A percentile compares a stretch with the other conserved stretches of the same genome.
Evolutionary conservation across 768 basidiomycete species (phyloP).

Genomic region (Phlebiopsis flavidoalba): DNA sequence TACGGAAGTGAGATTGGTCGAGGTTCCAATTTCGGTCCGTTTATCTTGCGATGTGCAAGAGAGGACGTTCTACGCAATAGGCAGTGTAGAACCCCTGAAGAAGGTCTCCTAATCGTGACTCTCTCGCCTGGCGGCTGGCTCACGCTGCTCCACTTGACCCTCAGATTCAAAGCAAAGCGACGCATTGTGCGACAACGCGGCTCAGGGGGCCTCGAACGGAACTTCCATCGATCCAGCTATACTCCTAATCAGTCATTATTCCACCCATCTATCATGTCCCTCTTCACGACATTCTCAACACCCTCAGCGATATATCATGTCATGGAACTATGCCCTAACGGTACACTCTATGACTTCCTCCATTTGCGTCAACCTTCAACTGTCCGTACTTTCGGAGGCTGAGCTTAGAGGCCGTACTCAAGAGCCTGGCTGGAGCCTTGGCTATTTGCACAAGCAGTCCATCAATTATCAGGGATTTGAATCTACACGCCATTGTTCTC

Average conservation of each 20-base stretch:
- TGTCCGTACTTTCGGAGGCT: slow-evolving; percentile 25
- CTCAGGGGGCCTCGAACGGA: no score
- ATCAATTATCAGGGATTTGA: slow-evolving; percentile 43
- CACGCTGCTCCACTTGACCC: slow-evolving; percentile 1
- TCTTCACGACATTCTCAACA: slow-evolving; percentile 36
- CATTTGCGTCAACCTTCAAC: slow-evolving; percentile 14
- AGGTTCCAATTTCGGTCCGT: slow-evolving; percentile 24
- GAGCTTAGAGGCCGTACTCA: slow-evolving; percentile 34
- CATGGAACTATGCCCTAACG: slow-evolving; percentile 41
- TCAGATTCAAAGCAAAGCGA: neutral
- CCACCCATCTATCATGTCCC: slow-evolving; percentile 45
- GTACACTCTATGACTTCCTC: slow-evolving; percentile 32
- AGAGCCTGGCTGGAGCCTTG: slow-evolving; percentile 37
- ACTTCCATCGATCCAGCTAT: neutral
- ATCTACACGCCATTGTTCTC: slow-evolving; percentile 34
- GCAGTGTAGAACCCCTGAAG: slow-evolving; percentile 37
- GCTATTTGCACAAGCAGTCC: slow-evolving; percentile 36
- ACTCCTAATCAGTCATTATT: slow-evolving; percentile 39
- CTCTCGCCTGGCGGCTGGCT: neutral
- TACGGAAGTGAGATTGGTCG: slow-evolving; percentile 30
- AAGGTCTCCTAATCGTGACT: slow-evolving; percentile 26
- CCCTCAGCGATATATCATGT: slow-evolving; percentile 31
- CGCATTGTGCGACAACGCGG: neutral
- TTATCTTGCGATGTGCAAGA: slow-evolving; percentile 38
- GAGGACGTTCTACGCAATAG: slow-evolving; percentile 40